Base-by-base conservation (phyloP, 1,284 basidiomycete genomes). In the Sporisorium exsertum region DNA sequence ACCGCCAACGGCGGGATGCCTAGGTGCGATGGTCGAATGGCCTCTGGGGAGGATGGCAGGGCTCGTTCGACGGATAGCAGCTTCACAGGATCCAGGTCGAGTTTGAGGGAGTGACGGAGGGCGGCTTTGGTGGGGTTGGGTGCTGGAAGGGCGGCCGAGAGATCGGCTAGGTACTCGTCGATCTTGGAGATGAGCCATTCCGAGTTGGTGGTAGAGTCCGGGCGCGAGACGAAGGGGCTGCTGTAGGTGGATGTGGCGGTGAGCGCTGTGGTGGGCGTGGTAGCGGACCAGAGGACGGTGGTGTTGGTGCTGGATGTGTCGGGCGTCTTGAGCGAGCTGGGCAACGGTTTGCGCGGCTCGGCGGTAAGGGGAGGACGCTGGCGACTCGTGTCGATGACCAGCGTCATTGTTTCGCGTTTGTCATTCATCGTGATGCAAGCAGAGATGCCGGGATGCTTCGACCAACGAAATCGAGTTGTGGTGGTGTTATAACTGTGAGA, bases 331-430 rank as follows among this genome's bases (percentile, higher is more conserved):
- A 33, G 18, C 1, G 13, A 16, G 8, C 43, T 20, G 22, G 22
- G 6, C n/a, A 49, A n/a, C 16, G 42, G 20, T 42, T 29, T 22
- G 13, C 40, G 43, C 10, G 16, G 2, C 5, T n/a, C 24, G 15
- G n/a, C 8, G 20, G 10, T 8, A 4, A n/a, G 27, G 13, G 43
- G 8, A 5, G 47, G 42, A 18, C 13, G 40, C 16, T 51, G 63
- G 13, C 69, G 63, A 72, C 59, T 65, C 59, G 69, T 66, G 42
- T 72, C 69, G 69, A 72, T 72, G 35, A 58, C 40, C 0, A 72
- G 52, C 20, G 54, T 32, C 13, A 45, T 20, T 26, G 3, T 49
- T 3, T 40, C 37, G 37, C 16, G 5, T 18, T 40, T n/a, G 37
- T n/a, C 37, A 16, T n/a, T 40, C 37, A 18, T 40, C 16, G 18